Conservation (phyloP, 441 rosid species). For the Adansonia rubrostipa region DNA sequence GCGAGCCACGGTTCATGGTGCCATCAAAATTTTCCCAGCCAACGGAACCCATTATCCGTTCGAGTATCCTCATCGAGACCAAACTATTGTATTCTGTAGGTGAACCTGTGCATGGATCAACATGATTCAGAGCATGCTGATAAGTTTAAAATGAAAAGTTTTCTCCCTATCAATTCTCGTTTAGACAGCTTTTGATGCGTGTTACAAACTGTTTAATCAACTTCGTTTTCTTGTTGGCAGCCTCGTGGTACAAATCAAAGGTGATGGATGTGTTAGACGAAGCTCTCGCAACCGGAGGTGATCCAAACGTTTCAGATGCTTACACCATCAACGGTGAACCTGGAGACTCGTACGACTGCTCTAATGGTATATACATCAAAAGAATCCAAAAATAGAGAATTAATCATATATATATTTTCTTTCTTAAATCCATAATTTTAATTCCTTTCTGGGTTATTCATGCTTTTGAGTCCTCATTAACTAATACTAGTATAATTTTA, state of each 20-base stretch:
- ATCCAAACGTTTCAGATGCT: conserved; percentile 46
- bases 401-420: not conserved
- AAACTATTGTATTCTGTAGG: not conserved
- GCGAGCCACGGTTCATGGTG: not conserved
- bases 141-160: not conserved
- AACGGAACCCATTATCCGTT: not conserved
- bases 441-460: not conserved
- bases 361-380: conserved; percentile 36
- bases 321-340: conserved; percentile 53
- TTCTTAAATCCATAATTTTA: no score
- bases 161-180: not conserved
- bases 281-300: conserved; percentile 33
- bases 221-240: conserved; percentile 40
- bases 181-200: not conserved
- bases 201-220: not conserved
- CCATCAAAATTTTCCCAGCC: not conserved
- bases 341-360: conserved; percentile 43
- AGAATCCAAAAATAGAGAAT: not conserved
- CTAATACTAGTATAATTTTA: not conserved
- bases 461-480: not conserved
- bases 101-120: not conserved
- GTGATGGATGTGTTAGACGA: conserved; percentile 27
- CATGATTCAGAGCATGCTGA: not conserved
- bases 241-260: conserved; percentile 49
- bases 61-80: not conserved